Conservation (phyloP, 2,329 filamentous ascomycete species). For the Cladophialophora exuberans region DNA sequence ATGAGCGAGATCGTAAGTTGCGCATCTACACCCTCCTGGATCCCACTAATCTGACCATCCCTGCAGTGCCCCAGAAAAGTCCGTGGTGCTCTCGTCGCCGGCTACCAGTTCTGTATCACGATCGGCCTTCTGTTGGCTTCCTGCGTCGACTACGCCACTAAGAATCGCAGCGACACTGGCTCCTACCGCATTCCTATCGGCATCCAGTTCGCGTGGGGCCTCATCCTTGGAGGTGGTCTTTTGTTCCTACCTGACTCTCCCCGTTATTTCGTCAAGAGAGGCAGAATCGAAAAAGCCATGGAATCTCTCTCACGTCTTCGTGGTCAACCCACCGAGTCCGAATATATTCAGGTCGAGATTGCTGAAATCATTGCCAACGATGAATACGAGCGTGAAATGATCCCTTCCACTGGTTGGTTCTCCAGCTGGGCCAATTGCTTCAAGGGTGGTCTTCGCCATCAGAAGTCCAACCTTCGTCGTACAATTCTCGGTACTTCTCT, state of each 20-base stretch:
- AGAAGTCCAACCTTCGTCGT: constrained; percentile 62
- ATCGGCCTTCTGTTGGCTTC: constrained; percentile 76
- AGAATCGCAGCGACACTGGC: constrained; percentile 63
- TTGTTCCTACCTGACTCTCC: constrained; percentile 82
- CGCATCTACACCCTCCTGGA: constrained; percentile 4
- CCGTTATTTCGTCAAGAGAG: constrained; percentile 82
- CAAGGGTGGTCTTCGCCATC: constrained; percentile 56
- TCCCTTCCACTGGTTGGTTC: constrained; percentile 28
- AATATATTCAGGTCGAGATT: constrained; percentile 71
- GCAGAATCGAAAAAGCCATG: constrained; percentile 68
- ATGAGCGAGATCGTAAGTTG: constrained; percentile 73
- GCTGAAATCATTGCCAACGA: constrained; percentile 88
- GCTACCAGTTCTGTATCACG: constrained; percentile 84
- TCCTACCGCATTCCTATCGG: constrained; percentile 81
- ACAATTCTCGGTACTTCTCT: constrained; percentile 72
- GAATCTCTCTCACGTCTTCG: constrained; percentile 68
- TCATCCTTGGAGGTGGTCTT: constrained; percentile 71
- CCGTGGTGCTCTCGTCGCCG: constrained; percentile 69
- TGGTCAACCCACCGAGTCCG: constrained; percentile 66
- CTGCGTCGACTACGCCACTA: constrained; percentile 72
- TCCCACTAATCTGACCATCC: constrained; percentile 38
- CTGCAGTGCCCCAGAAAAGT: constrained; percentile 65
- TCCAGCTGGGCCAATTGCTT: constrained; percentile 67
- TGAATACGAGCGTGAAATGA: constrained; percentile 74
- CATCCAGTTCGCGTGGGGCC: constrained; percentile 78